A percentile compares a stretch with the other conserved stretches of the same genome.
These are phyloP conservation scores for Ormosia semicastrata DNA, from an alignment of 306 rosid species.

Conservation along the genomic window DNA sequence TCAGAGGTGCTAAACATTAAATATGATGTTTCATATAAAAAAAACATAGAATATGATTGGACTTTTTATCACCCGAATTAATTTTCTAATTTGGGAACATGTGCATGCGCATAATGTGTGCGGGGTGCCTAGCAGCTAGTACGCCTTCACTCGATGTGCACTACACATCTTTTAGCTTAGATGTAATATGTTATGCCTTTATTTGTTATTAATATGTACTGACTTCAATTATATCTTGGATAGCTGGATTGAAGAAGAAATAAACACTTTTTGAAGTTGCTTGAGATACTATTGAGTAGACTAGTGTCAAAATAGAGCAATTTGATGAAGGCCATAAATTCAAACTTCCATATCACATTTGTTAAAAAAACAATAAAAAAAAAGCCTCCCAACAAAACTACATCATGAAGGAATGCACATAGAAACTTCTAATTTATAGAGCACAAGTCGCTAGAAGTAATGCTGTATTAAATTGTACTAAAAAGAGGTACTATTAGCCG, in stretches of 20 bases:
- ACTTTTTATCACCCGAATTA: slow-evolving; percentile 28
- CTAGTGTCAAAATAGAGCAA: not conserved
- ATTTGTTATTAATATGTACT: not conserved
- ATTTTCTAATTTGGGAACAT: slow-evolving; percentile 36
- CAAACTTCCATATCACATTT: not conserved
- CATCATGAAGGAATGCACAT: not conserved
- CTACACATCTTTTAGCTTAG: slow-evolving; percentile 16
- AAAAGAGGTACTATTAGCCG: not conserved
- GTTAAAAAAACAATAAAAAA: not conserved
- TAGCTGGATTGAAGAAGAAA: not conserved
- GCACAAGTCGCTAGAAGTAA: slow-evolving; percentile 2
- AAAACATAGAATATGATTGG: not conserved
- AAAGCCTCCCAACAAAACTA: not conserved
- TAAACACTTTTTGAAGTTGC: not conserved
- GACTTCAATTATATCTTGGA: not conserved
- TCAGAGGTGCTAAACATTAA: slow-evolving; percentile 18
- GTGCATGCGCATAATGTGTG: slow-evolving; percentile 41
- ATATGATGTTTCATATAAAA: not conserved
- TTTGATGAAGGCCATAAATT: not conserved
- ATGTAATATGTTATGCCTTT: not conserved
- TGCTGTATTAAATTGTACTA: slow-evolving; percentile 15
- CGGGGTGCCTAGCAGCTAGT: slow-evolving; percentile 32
- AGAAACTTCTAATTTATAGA: slow-evolving; percentile 6
- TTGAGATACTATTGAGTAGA: not conserved
- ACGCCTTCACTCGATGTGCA: slow-evolving; percentile 25